Evolutionary conservation across 768 basidiomycete genomes (phyloP).

Genomic region (Suillus spraguei): DNA sequence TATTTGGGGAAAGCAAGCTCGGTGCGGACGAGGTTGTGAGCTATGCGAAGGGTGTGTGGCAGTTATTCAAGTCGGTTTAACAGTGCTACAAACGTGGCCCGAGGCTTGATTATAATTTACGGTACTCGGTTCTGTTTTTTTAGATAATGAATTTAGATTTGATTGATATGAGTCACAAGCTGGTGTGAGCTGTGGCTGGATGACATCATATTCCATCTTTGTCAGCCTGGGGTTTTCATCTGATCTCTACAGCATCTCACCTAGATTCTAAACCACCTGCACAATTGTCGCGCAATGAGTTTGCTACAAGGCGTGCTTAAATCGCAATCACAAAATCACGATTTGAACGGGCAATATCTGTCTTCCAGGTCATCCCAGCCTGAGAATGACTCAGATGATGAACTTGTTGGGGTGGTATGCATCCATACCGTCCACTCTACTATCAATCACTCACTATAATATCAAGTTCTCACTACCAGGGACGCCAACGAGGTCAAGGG

Average conservation of each 20-base stretch:
- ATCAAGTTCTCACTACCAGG: constrained; percentile 66
- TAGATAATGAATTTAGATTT: background rate
- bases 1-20: constrained; percentile 93
- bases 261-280: background rate
- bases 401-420: constrained; percentile 73
- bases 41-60: constrained; percentile 85
- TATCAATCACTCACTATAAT: constrained; percentile 15
- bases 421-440: constrained; percentile 4
- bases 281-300: constrained; percentile 50
- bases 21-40: constrained; percentile 86
- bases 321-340: constrained; percentile 40
- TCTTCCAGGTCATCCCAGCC: constrained; percentile 14
- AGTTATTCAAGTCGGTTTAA: constrained; percentile 73
- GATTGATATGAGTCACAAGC: too few species aligned
- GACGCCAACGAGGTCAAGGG: constrained; percentile 66
- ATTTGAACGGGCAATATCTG: constrained; percentile 24
- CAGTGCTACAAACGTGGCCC: background rate
- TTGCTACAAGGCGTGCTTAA: constrained; percentile 72
- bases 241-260: constrained; percentile 12
- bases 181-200: background rate
- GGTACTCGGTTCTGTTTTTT: background rate
- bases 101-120: background rate
- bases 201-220: constrained; percentile 14
- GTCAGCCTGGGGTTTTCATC: constrained; percentile 6
- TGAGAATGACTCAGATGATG: constrained; percentile 63